phyloP scores from a whole-genome alignment of 768 basidiomycete species.

The Sutorius australiensis region DNA sequence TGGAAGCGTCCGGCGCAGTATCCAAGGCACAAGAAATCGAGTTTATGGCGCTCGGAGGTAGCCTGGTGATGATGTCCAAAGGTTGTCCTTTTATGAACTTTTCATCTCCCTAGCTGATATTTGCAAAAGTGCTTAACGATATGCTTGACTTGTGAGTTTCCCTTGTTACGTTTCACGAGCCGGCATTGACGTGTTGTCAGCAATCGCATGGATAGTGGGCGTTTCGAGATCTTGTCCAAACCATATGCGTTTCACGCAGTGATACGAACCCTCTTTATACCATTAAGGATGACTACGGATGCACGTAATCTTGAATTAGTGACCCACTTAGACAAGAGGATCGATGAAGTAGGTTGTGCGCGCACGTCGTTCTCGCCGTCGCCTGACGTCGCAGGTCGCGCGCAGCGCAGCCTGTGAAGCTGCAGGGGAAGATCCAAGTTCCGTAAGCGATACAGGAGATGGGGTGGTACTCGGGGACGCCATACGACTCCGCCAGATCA shows the following conservation, averaged over 20 bases:
- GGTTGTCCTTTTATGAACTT: slow-evolving; percentile 36
- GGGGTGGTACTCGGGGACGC: slow-evolving; percentile 83
- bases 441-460: slow-evolving; percentile 36
- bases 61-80: slow-evolving; percentile 86
- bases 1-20: slow-evolving; percentile 75
- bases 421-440: slow-evolving; percentile 42
- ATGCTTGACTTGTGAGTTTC: slow-evolving; percentile 69
- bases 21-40: slow-evolving; percentile 78
- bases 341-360: slow-evolving; percentile 48
- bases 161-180: neutral
- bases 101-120: slow-evolving; percentile 2
- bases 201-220: slow-evolving; percentile 84
- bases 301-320: slow-evolving; percentile 64
- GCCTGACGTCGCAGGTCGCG: slow-evolving; percentile 43
- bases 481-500: slow-evolving; percentile 72
- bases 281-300: slow-evolving; percentile 63
- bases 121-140: slow-evolving; percentile 63
- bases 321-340: slow-evolving; percentile 62
- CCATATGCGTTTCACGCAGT: slow-evolving; percentile 78
- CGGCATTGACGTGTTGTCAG: slow-evolving; percentile 32
- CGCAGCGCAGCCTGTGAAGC: slow-evolving; percentile 58
- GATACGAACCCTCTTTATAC: slow-evolving; percentile 69
- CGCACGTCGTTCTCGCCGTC: neutral
- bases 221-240: slow-evolving; percentile 65
- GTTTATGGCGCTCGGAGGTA: slow-evolving; percentile 80